Conservation (phyloP, 495 filamentous ascomycete species). For the Aspergillus indologenus region DNA sequence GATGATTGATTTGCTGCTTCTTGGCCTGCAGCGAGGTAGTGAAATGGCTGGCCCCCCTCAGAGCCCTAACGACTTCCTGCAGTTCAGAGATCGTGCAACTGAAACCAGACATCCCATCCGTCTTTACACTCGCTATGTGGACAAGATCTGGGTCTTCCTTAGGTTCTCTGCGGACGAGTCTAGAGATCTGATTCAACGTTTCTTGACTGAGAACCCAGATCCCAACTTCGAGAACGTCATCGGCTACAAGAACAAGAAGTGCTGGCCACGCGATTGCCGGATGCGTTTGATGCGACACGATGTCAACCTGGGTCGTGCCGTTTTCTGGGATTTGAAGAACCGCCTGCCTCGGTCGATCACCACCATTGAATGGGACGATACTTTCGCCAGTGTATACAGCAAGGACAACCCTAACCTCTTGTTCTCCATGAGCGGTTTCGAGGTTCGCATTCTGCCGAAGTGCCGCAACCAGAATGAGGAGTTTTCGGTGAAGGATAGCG, state of each 20-base stretch:
- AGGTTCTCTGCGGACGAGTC: conserved; percentile 92
- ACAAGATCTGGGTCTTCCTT: conserved; percentile 98
- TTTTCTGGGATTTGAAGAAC: conserved; percentile 99
- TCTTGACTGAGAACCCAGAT: conserved; percentile 96
- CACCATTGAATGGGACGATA: conserved; percentile 99
- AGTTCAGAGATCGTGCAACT: conserved; percentile 87
- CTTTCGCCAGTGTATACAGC: conserved; percentile 98
- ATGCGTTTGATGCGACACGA: conserved; percentile 99
- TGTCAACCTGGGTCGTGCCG: conserved; percentile 95
- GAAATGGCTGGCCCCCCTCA: conserved; percentile 97
- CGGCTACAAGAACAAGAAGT: conserved; percentile 98
- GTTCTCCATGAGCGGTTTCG: conserved; percentile 98
- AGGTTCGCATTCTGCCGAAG: conserved; percentile 96
- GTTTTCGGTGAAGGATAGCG: conserved; percentile 95
- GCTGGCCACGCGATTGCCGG: conserved; percentile 95
- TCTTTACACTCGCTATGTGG: conserved; percentile 95
- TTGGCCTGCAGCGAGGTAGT: conserved; percentile 89
- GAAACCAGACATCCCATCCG: conserved; percentile 93
- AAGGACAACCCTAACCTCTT: conserved; percentile 96
- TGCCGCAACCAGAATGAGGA: conserved; percentile 92
- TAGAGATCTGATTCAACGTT: conserved; percentile 92
- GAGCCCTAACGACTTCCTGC: conserved; percentile 95
- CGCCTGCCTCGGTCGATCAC: conserved; percentile 89
- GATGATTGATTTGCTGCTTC: conserved; percentile 88
- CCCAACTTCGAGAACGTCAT: conserved; percentile 99